Base-by-base conservation (phyloP, 2,329 filamentous ascomycete genomes). In the Plectosphaerella sp. region DNA sequence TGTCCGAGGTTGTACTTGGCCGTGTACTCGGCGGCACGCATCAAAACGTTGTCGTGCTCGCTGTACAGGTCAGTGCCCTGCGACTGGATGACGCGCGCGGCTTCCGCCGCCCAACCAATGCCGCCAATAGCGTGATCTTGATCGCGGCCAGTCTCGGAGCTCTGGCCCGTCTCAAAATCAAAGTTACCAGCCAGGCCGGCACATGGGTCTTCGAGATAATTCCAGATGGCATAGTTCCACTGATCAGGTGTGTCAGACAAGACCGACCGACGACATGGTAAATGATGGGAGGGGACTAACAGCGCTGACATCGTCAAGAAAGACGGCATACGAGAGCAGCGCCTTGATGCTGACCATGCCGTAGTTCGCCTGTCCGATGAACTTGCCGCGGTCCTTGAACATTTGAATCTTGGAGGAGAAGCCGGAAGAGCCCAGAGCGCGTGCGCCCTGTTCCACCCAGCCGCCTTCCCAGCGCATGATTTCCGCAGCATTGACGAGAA, bases 401-500 rank as follows among this genome's bases (percentile, higher is more conserved):
- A 68, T 54, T n/a, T 61, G 52, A 5, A 54, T 50, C 47, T 70
- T 53, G 64, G 68, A 66, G 4, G 49, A 54, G 8, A 49, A 51
- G 51, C 16, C 45, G 41, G 52, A 12, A 54, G 52, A 12, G 56
- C 22, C 67, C 70, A 73, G 2, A 60, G 63, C 7, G 49, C 25
- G 49, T 73, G 68, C 16, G 52, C 57, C 2, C 70, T 61, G 47
- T 51, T 73, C 70, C 0, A 58, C 57, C 70, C 71, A 72, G 16
- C 59, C 58, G 14, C 67, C 69, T 53, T 73, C 70, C 67, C 69
- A 72, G 35, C 69, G 64, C 68, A 76, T 59, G 2, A 76, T 61
- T 52, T 77, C 74, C 0, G 66, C 75, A 0, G 69, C 73, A 46
- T 77, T 77, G 15, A 73, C 73, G 12, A 77, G 60, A 53, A 77